Evolutionary conservation across 2,329 filamentous ascomycete genomes (phyloP), one percentile per base, ranked within the genome.

Genomic region (Exophiala sideris): DNA sequence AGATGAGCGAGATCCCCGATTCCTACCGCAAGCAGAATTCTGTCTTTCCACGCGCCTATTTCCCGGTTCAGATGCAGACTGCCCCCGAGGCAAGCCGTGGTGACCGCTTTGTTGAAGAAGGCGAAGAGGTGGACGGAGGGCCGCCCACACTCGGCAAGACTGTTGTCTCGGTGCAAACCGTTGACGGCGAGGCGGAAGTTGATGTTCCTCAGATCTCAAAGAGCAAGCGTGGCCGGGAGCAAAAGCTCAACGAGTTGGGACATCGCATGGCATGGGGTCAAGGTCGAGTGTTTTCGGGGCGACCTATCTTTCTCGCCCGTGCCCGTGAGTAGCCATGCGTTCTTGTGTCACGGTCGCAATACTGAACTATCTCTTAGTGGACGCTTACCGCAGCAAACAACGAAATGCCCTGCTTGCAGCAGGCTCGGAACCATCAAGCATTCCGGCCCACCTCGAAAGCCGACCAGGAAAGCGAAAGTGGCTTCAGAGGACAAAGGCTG

Each of bases 221-320:
- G 66, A 76, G 78, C 41, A 82, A 84, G 62, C 83, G 90, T 46
- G 82, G 79, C 46, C 94, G 89, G 74, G 92, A 97, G 69, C 85
- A 94, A n/a, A 83, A 89, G 45, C 76, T 97, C 58, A 97, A 97
- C 68, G 91, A 97, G 67, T 76, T 97, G 42, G 92, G 91, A 2
- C 95, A 95, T 70, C 84, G 92, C 44, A 95, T 99, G 88, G 91
- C 89, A 45, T 99, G 94, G 92, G 86, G 91, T 50, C 92, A 97
- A 74, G 94, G 91, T 69, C 81, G 92, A 66, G 89, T 92, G 9
- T 96, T 97, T 75, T 86, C 91, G 1, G 88, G 87, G 10, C 82
- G 90, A 63, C 90, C 87, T 38, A 79, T 96, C 45, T 96, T 96
- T 71, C 76, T 96, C 65, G 92, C 96, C 71, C 85, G 90, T 78